Evolutionary conservation across 495 filamentous ascomycete genomes (phyloP).

Genomic region (Astrothelium subdiscretum): DNA sequence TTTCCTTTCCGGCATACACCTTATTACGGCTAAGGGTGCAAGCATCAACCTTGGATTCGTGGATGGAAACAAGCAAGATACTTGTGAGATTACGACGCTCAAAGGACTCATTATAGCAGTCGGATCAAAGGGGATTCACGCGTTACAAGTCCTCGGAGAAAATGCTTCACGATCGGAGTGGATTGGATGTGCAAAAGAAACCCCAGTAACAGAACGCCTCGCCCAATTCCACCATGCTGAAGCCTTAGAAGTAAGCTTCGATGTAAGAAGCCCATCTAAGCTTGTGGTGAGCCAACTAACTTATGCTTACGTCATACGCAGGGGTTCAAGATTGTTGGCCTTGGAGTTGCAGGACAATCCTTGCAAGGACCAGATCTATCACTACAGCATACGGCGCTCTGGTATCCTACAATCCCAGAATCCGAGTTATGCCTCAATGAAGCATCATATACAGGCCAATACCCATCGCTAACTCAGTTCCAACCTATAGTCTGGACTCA

Average conservation of each 20-base stretch:
- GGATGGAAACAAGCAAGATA: neutral
- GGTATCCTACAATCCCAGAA: slow-evolving; percentile 6
- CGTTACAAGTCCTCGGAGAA: slow-evolving; percentile 1
- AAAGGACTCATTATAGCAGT: slow-evolving; percentile 5
- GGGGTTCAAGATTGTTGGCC: slow-evolving; percentile 5
- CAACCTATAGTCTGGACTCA: slow-evolving; percentile 6
- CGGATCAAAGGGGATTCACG: slow-evolving; percentile 5
- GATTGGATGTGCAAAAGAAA: slow-evolving; percentile 5
- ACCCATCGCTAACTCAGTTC: slow-evolving; percentile 2
- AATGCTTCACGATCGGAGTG: slow-evolving; percentile 4
- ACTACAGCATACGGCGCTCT: slow-evolving; percentile 3
- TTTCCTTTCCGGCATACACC: slow-evolving; percentile 3
- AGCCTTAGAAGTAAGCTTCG: slow-evolving; percentile 6
- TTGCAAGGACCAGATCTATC: neutral
- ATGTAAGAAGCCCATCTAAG: neutral
- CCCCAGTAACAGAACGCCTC: slow-evolving; percentile 5
- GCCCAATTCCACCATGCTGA: slow-evolving; percentile 1
- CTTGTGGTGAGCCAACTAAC: neutral
- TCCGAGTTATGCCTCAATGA: slow-evolving; percentile 6
- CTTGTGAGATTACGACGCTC: slow-evolving; percentile 1
- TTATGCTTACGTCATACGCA: slow-evolving; percentile 3
- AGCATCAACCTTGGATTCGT: slow-evolving; percentile 3
- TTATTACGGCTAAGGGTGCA: slow-evolving; percentile 2
- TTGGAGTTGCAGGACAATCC: slow-evolving; percentile 4
- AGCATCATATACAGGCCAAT: slow-evolving; percentile 5